These are phyloP conservation scores for Persicaria tinctoria DNA, from an alignment of 148 eudicot species.

Conservation along the genomic window DNA sequence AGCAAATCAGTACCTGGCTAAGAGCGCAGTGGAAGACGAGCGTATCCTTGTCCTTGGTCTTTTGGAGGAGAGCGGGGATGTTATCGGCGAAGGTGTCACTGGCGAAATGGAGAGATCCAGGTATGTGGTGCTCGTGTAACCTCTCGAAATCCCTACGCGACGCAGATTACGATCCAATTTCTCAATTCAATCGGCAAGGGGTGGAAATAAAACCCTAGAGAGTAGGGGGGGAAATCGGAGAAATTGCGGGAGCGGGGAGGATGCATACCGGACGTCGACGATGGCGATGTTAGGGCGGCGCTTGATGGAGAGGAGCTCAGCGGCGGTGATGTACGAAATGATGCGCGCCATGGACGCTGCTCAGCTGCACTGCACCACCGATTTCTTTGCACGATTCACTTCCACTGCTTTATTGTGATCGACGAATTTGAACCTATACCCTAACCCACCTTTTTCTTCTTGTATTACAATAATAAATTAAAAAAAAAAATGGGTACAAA, in stretches of 20 bases:
- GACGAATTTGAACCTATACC: not conserved
- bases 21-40: conserved; percentile 95
- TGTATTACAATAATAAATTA: too few relatives aligned
- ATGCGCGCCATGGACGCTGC: conserved; percentile 32
- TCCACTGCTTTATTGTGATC: not conserved
- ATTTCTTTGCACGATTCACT: not conserved
- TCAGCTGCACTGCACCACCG: not conserved
- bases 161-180: not conserved
- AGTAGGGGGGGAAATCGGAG: not conserved
- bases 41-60: conserved; percentile 69
- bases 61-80: conserved; percentile 56
- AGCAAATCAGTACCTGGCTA: conserved; percentile 52
- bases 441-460: not conserved
- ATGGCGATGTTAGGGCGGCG: conserved; percentile 70
- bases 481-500: too few relatives aligned
- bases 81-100: conserved; percentile 70
- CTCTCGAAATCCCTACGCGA: conserved; percentile 75
- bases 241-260: not conserved
- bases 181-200: conserved; percentile 7
- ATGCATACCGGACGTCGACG: conserved; percentile 77
- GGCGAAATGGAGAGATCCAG: conserved; percentile 78
- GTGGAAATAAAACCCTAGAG: not conserved
- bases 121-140: conserved; percentile 79
- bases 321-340: conserved; percentile 67
- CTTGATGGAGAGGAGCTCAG: conserved; percentile 70